phyloP scores from a whole-genome alignment of 257 asterid species.

The Handroanthus guayacan region DNA sequence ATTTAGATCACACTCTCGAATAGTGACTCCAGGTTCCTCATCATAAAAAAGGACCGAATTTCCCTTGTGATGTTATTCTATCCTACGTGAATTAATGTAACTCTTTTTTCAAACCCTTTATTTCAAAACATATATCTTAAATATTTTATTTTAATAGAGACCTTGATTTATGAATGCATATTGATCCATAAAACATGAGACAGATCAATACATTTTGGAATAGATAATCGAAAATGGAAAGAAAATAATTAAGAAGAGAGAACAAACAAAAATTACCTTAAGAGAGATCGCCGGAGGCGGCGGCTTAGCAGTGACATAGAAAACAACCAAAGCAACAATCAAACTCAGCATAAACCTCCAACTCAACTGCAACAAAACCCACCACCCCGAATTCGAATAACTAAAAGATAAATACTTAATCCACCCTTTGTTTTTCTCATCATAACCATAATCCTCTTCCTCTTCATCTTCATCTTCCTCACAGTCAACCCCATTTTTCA shows the following conservation, averaged over 20 bases:
- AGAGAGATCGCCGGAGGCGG: slow-evolving; percentile 64
- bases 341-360: slow-evolving; percentile 81
- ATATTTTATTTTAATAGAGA: too few species aligned
- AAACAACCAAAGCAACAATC: slow-evolving; percentile 58
- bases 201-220: too few species aligned
- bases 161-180: too few species aligned
- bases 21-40: too few species aligned
- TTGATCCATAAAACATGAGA: too few species aligned
- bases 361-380: slow-evolving; percentile 66
- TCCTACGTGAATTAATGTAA: too few species aligned
- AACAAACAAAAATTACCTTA: slow-evolving; percentile 49
- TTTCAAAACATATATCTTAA: too few species aligned
- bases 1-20: too few species aligned
- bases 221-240: not conserved
- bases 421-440: slow-evolving; percentile 40
- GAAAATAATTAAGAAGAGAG: not conserved
- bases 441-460: slow-evolving; percentile 14
- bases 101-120: too few species aligned
- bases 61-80: too few species aligned
- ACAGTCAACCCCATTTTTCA: not conserved
- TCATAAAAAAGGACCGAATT: too few species aligned
- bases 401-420: slow-evolving; percentile 50
- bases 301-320: slow-evolving; percentile 72
- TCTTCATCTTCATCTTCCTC: slow-evolving; percentile 19
- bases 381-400: slow-evolving; percentile 56